A percentile compares a stretch with the other conserved stretches of the same genome.
These are phyloP conservation scores for Kodamaea restingae DNA, from an alignment of 805 yeast species.

Conservation along the genomic window DNA sequence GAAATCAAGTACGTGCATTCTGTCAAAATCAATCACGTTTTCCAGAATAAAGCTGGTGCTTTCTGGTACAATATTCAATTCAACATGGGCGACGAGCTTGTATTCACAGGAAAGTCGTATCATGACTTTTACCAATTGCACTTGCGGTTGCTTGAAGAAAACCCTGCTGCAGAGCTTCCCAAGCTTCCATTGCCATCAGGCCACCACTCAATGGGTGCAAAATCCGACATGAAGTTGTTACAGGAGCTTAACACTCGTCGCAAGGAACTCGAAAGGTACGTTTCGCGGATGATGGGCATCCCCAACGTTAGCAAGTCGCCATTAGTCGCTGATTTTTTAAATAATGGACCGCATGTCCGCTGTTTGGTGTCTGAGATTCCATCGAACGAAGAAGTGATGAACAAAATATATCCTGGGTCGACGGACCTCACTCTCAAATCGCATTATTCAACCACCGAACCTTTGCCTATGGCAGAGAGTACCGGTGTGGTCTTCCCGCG, in stretches of 20 bases:
- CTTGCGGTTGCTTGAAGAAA: conserved; percentile 10
- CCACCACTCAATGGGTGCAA: conserved; percentile 9
- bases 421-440: conserved; percentile 14
- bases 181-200: conserved; percentile 29
- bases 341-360: conserved; percentile 4
- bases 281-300: conserved; percentile 2
- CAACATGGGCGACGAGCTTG: conserved; percentile 13
- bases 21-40: conserved; percentile 25
- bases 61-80: conserved; percentile 36
- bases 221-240: conserved; percentile 7
- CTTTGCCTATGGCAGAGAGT: conserved; percentile 16
- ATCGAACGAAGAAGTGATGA: conserved; percentile 2
- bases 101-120: conserved; percentile 29
- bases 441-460: conserved; percentile 22
- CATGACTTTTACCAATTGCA: conserved; percentile 38
- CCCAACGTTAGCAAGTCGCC: background rate
- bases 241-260: conserved; percentile 16
- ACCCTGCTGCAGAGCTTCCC: conserved; percentile 18
- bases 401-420: conserved; percentile 17
- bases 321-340: conserved; percentile 8
- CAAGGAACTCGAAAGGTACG: conserved; percentile 23
- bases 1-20: too few relatives aligned
- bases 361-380: background rate
- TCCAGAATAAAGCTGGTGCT: conserved; percentile 19
- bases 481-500: background rate